These are phyloP conservation scores for Verbena officinalis DNA, from an alignment of 257 asterid species.

Conservation along the genomic window DNA sequence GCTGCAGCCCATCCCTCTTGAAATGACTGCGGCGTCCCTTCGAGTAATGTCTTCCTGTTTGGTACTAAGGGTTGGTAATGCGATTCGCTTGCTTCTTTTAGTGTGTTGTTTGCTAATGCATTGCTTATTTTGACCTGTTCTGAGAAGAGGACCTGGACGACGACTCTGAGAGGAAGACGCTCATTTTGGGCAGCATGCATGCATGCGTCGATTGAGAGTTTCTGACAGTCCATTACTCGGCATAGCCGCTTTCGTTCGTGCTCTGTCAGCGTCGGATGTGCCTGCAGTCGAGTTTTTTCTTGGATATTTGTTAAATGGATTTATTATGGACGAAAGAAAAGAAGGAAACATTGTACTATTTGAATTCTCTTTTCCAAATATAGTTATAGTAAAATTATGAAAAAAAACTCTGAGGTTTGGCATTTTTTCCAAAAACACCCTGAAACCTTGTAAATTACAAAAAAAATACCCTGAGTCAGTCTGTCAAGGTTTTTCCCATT, in stretches of 20 bases:
- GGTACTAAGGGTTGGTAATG: conserved; percentile 73
- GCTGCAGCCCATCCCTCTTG: conserved; percentile 98
- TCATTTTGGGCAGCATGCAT: conserved; percentile 99
- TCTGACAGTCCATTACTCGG: conserved; percentile 97
- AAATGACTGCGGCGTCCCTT: conserved; percentile 93
- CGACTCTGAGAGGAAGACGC: conserved; percentile 86
- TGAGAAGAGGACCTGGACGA: conserved; percentile 92
- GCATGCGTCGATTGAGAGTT: conserved; percentile 92
- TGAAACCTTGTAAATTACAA: too few relatives aligned
- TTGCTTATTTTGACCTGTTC: conserved; percentile 94
- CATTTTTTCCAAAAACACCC: too few relatives aligned
- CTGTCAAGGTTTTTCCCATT: too few relatives aligned
- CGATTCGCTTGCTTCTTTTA: conserved; percentile 68
- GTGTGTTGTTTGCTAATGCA: conserved; percentile 63
- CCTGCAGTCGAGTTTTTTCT: conserved; percentile 42
- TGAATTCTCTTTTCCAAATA: too few relatives aligned
- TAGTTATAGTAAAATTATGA: too few relatives aligned
- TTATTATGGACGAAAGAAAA: background rate
- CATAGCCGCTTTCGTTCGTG: conserved; percentile 93
- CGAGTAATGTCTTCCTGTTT: conserved; percentile 77
- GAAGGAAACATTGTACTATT: too few relatives aligned
- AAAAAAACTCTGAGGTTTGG: too few relatives aligned
- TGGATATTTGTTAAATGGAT: background rate
- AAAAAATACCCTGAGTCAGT: too few relatives aligned
- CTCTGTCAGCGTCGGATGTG: conserved; percentile 89